Evolutionary conservation across 768 basidiomycete genomes (phyloP).

Genomic region (Collybia mongolica): DNA sequence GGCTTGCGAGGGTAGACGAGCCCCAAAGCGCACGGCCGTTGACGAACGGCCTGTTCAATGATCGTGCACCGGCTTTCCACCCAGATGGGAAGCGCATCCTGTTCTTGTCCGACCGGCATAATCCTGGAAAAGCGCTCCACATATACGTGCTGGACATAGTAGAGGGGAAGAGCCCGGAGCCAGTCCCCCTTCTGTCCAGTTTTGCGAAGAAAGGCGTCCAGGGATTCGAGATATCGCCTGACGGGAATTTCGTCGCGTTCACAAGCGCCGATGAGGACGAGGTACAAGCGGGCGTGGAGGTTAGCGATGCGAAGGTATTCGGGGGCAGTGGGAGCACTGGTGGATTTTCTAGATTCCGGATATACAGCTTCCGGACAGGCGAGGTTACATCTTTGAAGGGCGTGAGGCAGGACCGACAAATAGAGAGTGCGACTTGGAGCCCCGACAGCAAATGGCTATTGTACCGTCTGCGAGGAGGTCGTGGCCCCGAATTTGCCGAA

Average conservation of each 20-base stretch:
- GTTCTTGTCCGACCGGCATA: slow-evolving; percentile 28
- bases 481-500: slow-evolving; percentile 26
- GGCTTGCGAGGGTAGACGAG: slow-evolving; percentile 27
- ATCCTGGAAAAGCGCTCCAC: slow-evolving; percentile 22
- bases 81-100: slow-evolving; percentile 25
- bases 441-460: slow-evolving; percentile 27
- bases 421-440: slow-evolving; percentile 31
- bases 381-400: slow-evolving; percentile 16
- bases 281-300: slow-evolving; percentile 13
- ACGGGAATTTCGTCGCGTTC: slow-evolving; percentile 28
- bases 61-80: slow-evolving; percentile 28
- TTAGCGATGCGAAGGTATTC: slow-evolving; percentile 25
- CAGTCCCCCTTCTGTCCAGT: slow-evolving; percentile 10
- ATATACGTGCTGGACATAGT: slow-evolving; percentile 18
- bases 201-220: slow-evolving; percentile 19
- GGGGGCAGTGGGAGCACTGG: slow-evolving; percentile 13
- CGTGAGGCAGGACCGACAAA: slow-evolving; percentile 21
- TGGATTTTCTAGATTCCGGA: slow-evolving; percentile 19
- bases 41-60: slow-evolving; percentile 24
- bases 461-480: slow-evolving; percentile 28
- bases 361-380: slow-evolving; percentile 24
- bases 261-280: slow-evolving; percentile 18
- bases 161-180: not conserved
- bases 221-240: slow-evolving; percentile 30
- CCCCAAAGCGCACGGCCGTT: slow-evolving; percentile 25